A percentile compares a stretch with the other conserved stretches of the same genome.
Conservation (phyloP, 305 asterid species). For the Solanum hybrid region DNA sequence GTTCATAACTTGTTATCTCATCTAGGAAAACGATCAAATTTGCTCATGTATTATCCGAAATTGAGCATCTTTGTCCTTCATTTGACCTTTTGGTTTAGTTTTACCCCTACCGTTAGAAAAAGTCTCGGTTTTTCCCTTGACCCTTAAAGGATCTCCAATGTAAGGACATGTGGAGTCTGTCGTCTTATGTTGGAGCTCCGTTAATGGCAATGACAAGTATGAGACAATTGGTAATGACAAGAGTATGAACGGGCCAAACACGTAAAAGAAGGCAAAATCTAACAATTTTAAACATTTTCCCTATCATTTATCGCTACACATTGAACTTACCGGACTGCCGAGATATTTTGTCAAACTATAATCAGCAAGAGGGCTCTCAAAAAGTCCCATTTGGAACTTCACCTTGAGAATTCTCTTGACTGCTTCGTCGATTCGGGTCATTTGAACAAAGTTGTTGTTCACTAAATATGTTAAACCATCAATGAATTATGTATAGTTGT, state of each 20-base stretch:
- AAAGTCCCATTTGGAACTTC: constrained; percentile 46
- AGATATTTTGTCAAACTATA: constrained; percentile 38
- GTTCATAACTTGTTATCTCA: neutral
- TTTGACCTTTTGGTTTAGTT: neutral
- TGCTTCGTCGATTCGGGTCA: constrained; percentile 46
- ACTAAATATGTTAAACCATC: constrained; percentile 37
- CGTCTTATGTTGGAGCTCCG: neutral
- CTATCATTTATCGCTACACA: neutral
- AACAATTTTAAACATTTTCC: neutral
- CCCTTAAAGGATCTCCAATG: neutral
- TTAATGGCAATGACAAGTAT: neutral
- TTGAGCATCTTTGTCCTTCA: neutral
- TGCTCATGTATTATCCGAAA: neutral
- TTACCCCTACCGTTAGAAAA: neutral
- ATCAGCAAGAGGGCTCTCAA: constrained; percentile 44
- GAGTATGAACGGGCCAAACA: neutral
- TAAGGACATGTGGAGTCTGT: neutral
- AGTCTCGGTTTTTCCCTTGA: neutral
- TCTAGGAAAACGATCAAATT: neutral
- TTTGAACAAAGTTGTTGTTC: constrained; percentile 31
- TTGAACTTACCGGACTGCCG: constrained; percentile 28
- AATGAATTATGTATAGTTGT: constrained; percentile 43
- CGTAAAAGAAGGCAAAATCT: neutral
- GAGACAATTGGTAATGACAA: neutral
- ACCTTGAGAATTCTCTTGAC: constrained; percentile 42